Conservation (phyloP, 192 early-diverging fungal species). For the Coemansia sp. region DNA sequence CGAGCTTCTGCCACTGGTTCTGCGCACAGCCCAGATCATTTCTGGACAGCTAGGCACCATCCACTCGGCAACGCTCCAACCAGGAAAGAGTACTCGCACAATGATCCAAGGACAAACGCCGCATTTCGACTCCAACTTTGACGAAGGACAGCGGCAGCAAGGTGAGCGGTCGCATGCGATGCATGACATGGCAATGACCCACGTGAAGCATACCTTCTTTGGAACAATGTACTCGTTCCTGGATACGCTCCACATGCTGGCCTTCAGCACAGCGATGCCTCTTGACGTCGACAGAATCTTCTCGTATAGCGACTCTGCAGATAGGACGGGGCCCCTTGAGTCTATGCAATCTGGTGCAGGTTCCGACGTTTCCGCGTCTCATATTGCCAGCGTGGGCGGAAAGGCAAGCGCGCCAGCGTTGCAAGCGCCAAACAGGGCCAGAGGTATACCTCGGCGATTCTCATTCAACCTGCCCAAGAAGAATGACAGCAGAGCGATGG, state of each 20-base stretch:
- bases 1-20: slow-evolving; percentile 45
- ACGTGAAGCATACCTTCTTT: slow-evolving; percentile 67
- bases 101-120: slow-evolving; percentile 42
- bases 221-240: slow-evolving; percentile 72
- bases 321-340: not conserved
- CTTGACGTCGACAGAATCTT: not conserved
- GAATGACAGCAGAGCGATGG: not conserved
- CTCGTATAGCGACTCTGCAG: not conserved
- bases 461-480: slow-evolving; percentile 39
- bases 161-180: slow-evolving; percentile 56
- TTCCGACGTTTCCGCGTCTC: not conserved
- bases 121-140: slow-evolving; percentile 46
- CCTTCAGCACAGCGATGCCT: slow-evolving; percentile 21
- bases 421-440: slow-evolving; percentile 38
- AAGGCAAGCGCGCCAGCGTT: slow-evolving; percentile 38
- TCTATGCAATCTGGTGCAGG: not conserved
- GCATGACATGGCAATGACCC: slow-evolving; percentile 44
- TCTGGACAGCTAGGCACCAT: slow-evolving; percentile 40
- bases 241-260: slow-evolving; percentile 77
- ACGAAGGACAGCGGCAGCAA: slow-evolving; percentile 51
- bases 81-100: slow-evolving; percentile 40
- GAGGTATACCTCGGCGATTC: slow-evolving; percentile 31
- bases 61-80: slow-evolving; percentile 41
- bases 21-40: slow-evolving; percentile 48
- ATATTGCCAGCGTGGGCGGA: not conserved